phyloP scores from a whole-genome alignment of 441 rosid genomes.

The Pelargonium australe region DNA sequence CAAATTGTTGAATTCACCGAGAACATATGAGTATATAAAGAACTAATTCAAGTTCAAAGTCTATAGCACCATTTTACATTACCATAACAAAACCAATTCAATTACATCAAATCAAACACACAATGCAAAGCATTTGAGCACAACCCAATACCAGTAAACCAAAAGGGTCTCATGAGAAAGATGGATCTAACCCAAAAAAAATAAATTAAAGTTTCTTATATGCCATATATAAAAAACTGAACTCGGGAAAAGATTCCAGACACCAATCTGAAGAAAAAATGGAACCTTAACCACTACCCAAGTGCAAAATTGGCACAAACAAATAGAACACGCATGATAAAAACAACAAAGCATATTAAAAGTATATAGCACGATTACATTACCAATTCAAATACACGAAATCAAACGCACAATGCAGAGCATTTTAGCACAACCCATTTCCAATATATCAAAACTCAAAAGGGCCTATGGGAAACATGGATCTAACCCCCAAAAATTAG shows the following conservation, averaged over 20 bases:
- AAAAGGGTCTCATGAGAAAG: not conserved
- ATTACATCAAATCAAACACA: not conserved
- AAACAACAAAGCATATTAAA: not conserved
- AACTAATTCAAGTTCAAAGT: not conserved
- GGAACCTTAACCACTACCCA: not conserved
- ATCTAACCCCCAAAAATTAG: too few relatives aligned
- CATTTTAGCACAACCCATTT: too few relatives aligned
- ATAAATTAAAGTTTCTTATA: not conserved
- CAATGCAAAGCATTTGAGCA: conserved; percentile 5
- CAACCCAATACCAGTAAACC: not conserved
- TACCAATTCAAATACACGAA: too few relatives aligned
- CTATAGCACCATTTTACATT: conserved; percentile 10
- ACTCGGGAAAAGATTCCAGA: conserved; percentile 18
- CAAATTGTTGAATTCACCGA: not conserved
- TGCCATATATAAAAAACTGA: not conserved
- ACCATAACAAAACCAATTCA: conserved; percentile 5
- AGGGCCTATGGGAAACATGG: too few relatives aligned
- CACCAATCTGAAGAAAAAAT: not conserved
- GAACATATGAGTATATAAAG: not conserved
- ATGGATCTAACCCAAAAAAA: not conserved
- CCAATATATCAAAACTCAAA: too few relatives aligned
- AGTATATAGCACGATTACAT: too few relatives aligned
- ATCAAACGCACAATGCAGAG: too few relatives aligned
- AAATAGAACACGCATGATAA: not conserved
- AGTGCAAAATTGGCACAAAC: not conserved